phyloP scores from a whole-genome alignment of 768 basidiomycete species.

The Punctularia strigosozonata region DNA sequence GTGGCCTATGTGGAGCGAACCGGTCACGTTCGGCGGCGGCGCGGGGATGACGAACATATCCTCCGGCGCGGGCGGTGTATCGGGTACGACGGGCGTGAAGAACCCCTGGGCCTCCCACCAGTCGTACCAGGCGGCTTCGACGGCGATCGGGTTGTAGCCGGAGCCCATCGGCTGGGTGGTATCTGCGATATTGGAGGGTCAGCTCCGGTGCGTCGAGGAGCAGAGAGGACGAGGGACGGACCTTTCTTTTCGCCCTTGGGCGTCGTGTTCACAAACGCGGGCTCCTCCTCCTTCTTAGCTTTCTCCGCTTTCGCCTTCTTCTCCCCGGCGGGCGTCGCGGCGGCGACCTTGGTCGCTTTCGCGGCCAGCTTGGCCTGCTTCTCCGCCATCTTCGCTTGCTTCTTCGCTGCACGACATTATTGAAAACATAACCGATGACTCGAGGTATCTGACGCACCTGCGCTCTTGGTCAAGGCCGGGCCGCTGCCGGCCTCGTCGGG shows the following conservation, averaged over 20 bases:
- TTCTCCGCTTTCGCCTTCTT: constrained; percentile 73
- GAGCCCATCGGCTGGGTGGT: constrained; percentile 76
- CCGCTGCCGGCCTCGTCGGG: constrained; percentile 2
- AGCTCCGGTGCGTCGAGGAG: neutral
- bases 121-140: constrained; percentile 95
- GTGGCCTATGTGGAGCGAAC: constrained; percentile 91
- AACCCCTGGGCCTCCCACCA: constrained; percentile 93
- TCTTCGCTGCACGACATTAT: constrained; percentile 44
- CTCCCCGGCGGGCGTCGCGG: constrained; percentile 29
- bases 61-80: constrained; percentile 48
- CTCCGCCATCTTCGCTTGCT: constrained; percentile 72
- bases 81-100: constrained; percentile 62
- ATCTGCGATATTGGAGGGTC: constrained; percentile 33
- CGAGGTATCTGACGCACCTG: constrained; percentile 20
- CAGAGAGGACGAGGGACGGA: constrained; percentile 17
- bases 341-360: constrained; percentile 40
- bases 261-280: constrained; percentile 78
- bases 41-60: constrained; percentile 77
- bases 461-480: constrained; percentile 23
- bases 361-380: constrained; percentile 72
- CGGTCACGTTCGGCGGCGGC: constrained; percentile 96
- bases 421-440: neutral
- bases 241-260: constrained; percentile 93
- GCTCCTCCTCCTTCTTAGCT: constrained; percentile 57
- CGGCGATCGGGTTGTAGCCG: constrained; percentile 92